A percentile compares a stretch with the other conserved stretches of the same genome.
phyloP scores from a whole-genome alignment of 495 filamentous ascomycete genomes.

The Daldinia concentrica region DNA sequence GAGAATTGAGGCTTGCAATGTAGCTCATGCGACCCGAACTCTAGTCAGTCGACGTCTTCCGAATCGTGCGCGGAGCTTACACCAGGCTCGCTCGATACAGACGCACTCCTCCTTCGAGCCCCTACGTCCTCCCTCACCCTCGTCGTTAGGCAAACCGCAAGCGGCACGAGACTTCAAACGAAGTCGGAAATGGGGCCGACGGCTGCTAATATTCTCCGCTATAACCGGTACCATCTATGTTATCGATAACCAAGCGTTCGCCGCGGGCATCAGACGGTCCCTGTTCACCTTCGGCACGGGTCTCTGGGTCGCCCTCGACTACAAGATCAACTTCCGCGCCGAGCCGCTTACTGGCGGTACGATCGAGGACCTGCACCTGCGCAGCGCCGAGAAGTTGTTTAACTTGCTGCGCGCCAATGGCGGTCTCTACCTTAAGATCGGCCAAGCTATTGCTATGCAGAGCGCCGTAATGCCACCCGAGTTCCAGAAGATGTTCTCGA shows the following conservation, averaged over 20 bases:
- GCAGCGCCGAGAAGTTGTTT: slow-evolving; percentile 84
- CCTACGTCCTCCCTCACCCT: slow-evolving; percentile 82
- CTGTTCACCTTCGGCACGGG: slow-evolving; percentile 81
- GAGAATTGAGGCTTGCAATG: slow-evolving; percentile 9
- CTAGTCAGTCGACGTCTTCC: slow-evolving; percentile 28
- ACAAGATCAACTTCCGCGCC: slow-evolving; percentile 94
- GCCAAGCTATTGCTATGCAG: slow-evolving; percentile 98
- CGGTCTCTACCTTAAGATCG: slow-evolving; percentile 95
- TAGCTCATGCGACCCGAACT: slow-evolving; percentile 5
- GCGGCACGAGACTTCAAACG: slow-evolving; percentile 71
- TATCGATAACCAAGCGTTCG: slow-evolving; percentile 77
- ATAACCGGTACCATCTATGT: slow-evolving; percentile 68
- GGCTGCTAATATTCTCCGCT: slow-evolving; percentile 70
- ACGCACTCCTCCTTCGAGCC: slow-evolving; percentile 63
- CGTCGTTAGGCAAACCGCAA: slow-evolving; percentile 77
- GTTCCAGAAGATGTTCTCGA: slow-evolving; percentile 92
- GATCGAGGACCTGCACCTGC: slow-evolving; percentile 76
- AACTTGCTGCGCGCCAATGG: slow-evolving; percentile 84
- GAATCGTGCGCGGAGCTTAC: slow-evolving; percentile 17
- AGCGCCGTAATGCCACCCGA: slow-evolving; percentile 90
- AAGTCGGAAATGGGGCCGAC: slow-evolving; percentile 76
- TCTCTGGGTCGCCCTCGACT: slow-evolving; percentile 85
- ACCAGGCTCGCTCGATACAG: slow-evolving; percentile 28
- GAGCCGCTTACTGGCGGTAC: slow-evolving; percentile 73
- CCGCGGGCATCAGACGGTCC: slow-evolving; percentile 80